Evolutionary conservation across 257 asterid species (phyloP).

Genomic region (Coffea canephora): DNA sequence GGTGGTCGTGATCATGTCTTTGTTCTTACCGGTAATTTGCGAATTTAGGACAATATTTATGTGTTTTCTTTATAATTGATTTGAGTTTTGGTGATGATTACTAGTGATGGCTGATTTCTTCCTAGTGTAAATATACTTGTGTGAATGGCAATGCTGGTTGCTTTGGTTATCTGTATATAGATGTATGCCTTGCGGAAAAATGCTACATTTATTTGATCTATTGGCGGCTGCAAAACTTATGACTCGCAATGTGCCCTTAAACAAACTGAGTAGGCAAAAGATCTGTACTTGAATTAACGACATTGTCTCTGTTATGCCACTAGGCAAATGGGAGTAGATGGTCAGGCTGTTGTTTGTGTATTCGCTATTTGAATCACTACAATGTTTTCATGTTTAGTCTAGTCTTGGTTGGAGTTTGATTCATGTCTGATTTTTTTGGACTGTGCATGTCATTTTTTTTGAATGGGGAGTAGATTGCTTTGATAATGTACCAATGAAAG

Average conservation of each 20-base stretch:
- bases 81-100: neutral
- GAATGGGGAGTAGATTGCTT: neutral
- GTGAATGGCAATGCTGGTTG: neutral
- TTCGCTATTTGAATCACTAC: no score
- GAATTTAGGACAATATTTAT: neutral
- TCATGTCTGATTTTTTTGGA: neutral
- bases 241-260: no score
- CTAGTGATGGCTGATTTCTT: neutral
- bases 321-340: no score
- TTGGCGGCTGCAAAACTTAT: no score
- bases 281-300: no score
- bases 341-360: no score
- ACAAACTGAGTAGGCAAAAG: no score
- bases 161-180: neutral
- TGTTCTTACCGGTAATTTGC: slow-evolving; percentile 73
- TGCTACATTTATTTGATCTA: no score
- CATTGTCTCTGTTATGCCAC: no score
- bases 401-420: neutral
- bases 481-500: neutral
- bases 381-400: neutral
- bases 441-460: no score
- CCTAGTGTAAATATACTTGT: neutral
- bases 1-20: slow-evolving; percentile 95
- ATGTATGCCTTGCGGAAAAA: no score
- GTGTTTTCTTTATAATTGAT: neutral